Percentiles rank a stretch among this genome's conserved stretches.
Conservation (phyloP, 768 basidiomycete species). For the Trichaptum fuscoviolaceum region DNA sequence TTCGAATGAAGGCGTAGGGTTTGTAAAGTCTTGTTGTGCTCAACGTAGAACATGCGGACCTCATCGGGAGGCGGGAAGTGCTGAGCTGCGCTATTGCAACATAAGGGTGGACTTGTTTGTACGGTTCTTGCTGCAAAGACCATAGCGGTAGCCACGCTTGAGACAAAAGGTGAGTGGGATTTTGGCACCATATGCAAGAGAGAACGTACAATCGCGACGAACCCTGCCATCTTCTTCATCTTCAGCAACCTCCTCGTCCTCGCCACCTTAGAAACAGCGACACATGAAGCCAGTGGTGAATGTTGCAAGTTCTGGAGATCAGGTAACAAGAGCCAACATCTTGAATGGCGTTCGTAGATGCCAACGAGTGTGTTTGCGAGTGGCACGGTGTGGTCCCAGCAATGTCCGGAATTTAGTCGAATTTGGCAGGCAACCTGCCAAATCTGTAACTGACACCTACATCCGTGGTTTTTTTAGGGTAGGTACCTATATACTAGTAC, state of each 20-base stretch:
- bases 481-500: too few species aligned
- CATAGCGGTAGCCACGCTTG: slow-evolving; percentile 98
- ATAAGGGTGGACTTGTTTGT: slow-evolving; percentile 95
- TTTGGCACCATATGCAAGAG: slow-evolving; percentile 97
- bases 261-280: slow-evolving; percentile 71
- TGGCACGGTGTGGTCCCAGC: too few species aligned
- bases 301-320: slow-evolving; percentile 59
- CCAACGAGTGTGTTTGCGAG: slow-evolving; percentile 61
- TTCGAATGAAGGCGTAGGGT: background rate
- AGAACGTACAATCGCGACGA: slow-evolving; percentile 98
- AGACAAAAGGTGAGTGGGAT: slow-evolving; percentile 93
- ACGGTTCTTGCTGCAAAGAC: slow-evolving; percentile 98
- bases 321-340: slow-evolving; percentile 59
- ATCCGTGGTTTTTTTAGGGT: too few species aligned
- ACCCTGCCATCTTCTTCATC: slow-evolving; percentile 99
- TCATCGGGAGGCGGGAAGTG: slow-evolving; percentile 98
- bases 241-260: slow-evolving; percentile 61
- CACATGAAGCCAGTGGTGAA: slow-evolving; percentile 85
- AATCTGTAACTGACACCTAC: too few species aligned
- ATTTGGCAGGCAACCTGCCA: too few species aligned
- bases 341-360: slow-evolving; percentile 84
- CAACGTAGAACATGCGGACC: slow-evolving; percentile 98
- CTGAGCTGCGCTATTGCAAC: slow-evolving; percentile 93
- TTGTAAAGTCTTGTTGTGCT: slow-evolving; percentile 71
- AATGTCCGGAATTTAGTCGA: too few species aligned